Percentiles rank a stretch among this genome's conserved stretches.
phyloP scores from a whole-genome alignment of 345 rosid species.

The Rhizophora mangle region DNA sequence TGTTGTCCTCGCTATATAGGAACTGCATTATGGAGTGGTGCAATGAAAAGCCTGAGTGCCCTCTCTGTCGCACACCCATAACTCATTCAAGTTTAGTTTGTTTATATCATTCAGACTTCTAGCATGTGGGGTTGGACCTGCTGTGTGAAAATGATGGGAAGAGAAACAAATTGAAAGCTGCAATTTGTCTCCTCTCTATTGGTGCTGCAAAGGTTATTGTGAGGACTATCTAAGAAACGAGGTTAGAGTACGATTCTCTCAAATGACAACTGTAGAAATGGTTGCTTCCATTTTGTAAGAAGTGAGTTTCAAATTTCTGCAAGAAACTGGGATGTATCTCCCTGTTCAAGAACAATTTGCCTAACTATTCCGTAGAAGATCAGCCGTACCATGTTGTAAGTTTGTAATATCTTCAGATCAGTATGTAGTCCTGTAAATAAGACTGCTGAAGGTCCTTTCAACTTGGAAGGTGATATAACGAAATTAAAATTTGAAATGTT shows the following conservation, averaged over 20 bases:
- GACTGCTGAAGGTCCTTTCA: too few relatives aligned
- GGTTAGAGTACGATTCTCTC: neutral
- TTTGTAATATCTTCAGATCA: too few relatives aligned
- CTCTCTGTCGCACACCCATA: slow-evolving; percentile 83
- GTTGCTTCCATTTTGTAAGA: neutral
- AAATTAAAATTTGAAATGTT: too few relatives aligned
- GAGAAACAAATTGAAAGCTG: neutral
- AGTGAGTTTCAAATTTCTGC: neutral
- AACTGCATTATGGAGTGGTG: slow-evolving; percentile 98
- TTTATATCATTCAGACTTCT: slow-evolving; percentile 83
- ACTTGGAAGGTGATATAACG: too few relatives aligned
- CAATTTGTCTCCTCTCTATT: neutral
- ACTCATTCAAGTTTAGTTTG: slow-evolving; percentile 85
- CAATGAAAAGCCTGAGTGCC: slow-evolving; percentile 95
- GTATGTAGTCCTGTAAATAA: too few relatives aligned
- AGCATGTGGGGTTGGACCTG: slow-evolving; percentile 10
- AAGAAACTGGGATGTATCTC: neutral
- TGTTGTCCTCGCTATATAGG: slow-evolving; percentile 37
- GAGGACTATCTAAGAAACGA: neutral
- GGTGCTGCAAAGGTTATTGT: neutral
- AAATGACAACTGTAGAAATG: neutral
- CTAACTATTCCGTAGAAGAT: neutral
- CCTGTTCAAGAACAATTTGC: neutral
- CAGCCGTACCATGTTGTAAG: too few relatives aligned
- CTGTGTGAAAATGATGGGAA: neutral